These are phyloP conservation scores for Starmerella geochares DNA, from an alignment of 805 yeast genomes.

Conservation along the genomic window DNA sequence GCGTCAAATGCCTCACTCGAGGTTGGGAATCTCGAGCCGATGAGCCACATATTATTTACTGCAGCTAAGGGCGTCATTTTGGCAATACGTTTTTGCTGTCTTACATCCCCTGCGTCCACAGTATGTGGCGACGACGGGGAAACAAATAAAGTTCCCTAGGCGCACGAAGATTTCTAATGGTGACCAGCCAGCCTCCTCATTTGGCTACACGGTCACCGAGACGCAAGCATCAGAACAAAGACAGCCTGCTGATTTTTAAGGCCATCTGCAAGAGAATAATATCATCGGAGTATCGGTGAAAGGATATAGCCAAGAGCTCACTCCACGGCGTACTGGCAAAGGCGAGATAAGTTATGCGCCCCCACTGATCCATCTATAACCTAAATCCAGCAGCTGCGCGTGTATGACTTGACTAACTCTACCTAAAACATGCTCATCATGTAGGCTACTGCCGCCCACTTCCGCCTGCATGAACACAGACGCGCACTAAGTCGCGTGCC, in stretches of 20 bases:
- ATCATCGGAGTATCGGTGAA: too few relatives aligned
- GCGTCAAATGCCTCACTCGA: background rate
- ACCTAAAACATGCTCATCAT: background rate
- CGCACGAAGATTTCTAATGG: background rate
- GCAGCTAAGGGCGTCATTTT: background rate
- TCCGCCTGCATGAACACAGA: background rate
- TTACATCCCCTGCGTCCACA: constrained; percentile 3
- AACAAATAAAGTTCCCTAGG: background rate
- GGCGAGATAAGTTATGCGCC: too few relatives aligned
- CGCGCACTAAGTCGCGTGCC: background rate
- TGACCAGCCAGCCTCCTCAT: background rate
- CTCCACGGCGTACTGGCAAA: too few relatives aligned
- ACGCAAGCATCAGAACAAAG: background rate
- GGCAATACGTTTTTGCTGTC: background rate
- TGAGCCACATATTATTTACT: background rate
- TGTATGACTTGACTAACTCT: background rate
- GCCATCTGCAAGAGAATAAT: background rate
- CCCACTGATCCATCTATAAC: background rate
- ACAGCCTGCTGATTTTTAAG: background rate
- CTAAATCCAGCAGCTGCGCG: background rate
- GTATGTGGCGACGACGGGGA: background rate
- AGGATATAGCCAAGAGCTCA: too few relatives aligned
- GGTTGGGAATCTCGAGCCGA: background rate
- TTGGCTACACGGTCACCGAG: background rate
- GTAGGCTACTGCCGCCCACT: background rate